Conservation (phyloP, 2,329 filamentous ascomycete species). For the Fusarium sp. region DNA sequence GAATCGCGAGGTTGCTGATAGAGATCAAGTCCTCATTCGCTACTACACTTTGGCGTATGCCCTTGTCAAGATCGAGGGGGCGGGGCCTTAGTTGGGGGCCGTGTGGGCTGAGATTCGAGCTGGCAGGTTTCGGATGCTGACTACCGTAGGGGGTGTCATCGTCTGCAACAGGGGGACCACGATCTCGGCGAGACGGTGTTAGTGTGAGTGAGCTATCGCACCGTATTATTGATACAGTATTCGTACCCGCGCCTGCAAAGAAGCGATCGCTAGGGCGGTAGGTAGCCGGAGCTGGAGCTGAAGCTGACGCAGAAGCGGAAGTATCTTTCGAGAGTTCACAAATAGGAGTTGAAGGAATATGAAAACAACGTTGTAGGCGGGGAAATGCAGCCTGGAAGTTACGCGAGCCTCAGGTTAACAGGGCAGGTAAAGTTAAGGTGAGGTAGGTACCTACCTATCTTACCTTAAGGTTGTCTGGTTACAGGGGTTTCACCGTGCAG, state of each 20-base stretch:
- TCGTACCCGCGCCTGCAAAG: not conserved
- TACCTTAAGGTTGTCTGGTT: not conserved
- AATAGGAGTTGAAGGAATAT: conserved; percentile 31
- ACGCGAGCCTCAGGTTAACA: conserved; percentile 36
- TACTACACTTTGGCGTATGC: conserved; percentile 19
- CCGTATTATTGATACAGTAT: conserved; percentile 8
- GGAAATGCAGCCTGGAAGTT: conserved; percentile 26
- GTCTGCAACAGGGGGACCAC: conserved; percentile 7
- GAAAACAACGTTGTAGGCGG: conserved; percentile 24
- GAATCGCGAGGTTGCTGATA: conserved; percentile 9
- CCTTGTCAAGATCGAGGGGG: conserved; percentile 42
- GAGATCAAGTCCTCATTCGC: conserved; percentile 28
- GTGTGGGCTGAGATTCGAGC: conserved; percentile 47
- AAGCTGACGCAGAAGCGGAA: conserved; percentile 24
- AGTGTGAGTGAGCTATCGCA: conserved; percentile 13
- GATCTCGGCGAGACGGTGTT: conserved; percentile 24
- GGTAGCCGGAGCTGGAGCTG: conserved; percentile 12
- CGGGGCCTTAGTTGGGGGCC: conserved; percentile 17
- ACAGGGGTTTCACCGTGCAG: conserved; percentile 24
- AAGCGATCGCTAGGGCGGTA: conserved; percentile 1
- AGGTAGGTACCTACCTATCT: no score
- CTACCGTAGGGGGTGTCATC: conserved; percentile 30
- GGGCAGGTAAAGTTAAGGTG: conserved; percentile 30
- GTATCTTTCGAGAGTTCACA: conserved; percentile 11
- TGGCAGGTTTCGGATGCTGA: conserved; percentile 40